Evolutionary conservation across 805 yeast genomes (phyloP).

Genomic region (Blastobotrys muscicola): DNA sequence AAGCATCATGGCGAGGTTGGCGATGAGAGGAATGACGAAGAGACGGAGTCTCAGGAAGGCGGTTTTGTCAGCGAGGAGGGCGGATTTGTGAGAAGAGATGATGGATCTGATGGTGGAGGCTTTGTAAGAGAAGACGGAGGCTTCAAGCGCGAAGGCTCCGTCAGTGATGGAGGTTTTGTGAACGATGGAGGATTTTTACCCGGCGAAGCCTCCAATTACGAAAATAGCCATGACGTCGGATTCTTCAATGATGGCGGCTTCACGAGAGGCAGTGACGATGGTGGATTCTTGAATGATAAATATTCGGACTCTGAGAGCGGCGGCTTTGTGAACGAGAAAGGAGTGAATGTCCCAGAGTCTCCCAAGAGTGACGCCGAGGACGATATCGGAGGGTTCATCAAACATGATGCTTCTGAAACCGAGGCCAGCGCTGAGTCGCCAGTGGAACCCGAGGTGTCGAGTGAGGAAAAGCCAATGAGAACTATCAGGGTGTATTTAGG

Average conservation of each 20-base stretch:
- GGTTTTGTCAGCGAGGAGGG: background rate
- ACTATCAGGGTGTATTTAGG: too few species aligned
- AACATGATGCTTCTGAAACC: too few species aligned
- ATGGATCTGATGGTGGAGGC: background rate
- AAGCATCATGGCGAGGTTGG: constrained; percentile 17
- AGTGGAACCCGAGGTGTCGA: too few species aligned
- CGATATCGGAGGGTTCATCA: too few species aligned
- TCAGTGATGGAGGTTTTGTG: constrained; percentile 6
- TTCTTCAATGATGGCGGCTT: constrained; percentile 3
- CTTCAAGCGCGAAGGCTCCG: constrained; percentile 2
- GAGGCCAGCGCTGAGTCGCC: too few species aligned
- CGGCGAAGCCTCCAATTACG: constrained; percentile 7
- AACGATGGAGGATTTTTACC: constrained; percentile 25
- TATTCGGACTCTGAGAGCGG: too few species aligned
- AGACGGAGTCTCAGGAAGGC: background rate
- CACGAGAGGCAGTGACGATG: constrained; percentile 3
- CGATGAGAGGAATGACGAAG: constrained; percentile 3
- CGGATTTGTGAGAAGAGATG: constrained; percentile 1
- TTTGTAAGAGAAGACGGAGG: background rate
- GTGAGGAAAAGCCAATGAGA: too few species aligned
- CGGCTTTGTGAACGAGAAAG: background rate
- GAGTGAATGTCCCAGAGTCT: background rate
- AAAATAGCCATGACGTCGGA: background rate
- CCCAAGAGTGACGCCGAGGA: too few species aligned
- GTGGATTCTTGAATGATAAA: background rate